Evolutionary conservation across 2,329 filamentous ascomycete genomes (phyloP), one percentile per base, ranked within the genome.

Genomic region (Penicillium janthinellum): DNA sequence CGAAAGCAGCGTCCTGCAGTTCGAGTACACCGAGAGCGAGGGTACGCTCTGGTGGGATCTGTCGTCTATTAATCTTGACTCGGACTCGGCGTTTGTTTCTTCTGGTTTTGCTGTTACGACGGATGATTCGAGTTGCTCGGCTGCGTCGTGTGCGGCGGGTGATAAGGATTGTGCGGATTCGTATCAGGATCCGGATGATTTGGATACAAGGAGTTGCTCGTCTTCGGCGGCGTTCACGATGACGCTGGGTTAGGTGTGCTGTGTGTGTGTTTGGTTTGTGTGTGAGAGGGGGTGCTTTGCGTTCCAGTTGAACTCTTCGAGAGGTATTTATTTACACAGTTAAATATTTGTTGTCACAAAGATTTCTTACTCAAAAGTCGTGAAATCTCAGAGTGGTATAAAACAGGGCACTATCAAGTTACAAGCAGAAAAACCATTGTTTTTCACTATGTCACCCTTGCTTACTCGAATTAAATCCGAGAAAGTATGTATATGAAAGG

Each of bases 211-310:
- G 38, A 65, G 64, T 49, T 73, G 71, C 39, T 39, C 57, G 4
- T 34, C 68, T 31, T 57, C 57, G 12, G 61, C 65, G 31, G 60
- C 68, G 58, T 60, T 76, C 62, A 63, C 83, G 79, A 41, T 85
- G 73, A 70, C 58, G 11, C 31, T 73, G 34, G 70, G 70, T 57
- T 68, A 64, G 56, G 49, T 51, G 8, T 17, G 4, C n/a, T 15
- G 7, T 49, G 7, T 8, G 14, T 12, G 12, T 17, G 12, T 14
- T 15, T 47, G 5, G 28, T 31, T 15, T 10, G 22, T 22, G 50
- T 31, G 22, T 10, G 22, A 17, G 50, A n/a, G 15, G 35, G 42
- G 12, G 38, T 12, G 10, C 10, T 17, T 34, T 4, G 6, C 22
- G 7, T 5, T 31, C 5, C 12, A 17, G 31, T 14, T 25, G 20